Evolutionary conservation across 352 stramenopile species (phyloP), one percentile per base, ranked within the genome.

Genomic region (Halophytophthora polymorphica): DNA sequence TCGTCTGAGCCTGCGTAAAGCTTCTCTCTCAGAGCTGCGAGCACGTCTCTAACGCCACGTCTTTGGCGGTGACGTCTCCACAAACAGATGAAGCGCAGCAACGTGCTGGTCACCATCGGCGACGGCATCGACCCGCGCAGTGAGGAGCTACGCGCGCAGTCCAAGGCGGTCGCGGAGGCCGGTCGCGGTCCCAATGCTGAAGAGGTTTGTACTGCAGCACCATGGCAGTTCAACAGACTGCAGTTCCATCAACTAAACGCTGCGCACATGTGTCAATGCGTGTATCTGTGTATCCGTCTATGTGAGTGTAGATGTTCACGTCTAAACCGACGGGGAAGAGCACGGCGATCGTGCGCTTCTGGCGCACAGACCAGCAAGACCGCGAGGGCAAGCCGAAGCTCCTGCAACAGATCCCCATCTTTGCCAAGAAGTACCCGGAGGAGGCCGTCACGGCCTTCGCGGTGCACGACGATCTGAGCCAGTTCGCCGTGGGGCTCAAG

Each of bases 301-400:
- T 21, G n/a, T 61, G 58, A 17, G 0, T 56, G 21, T 44, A 90
- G 72, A 69, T 90, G 53, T 92, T 86, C 48, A 67, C 76, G 47
- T 63, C 69, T 40, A 86, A 87, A 50, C 73, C 70, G 31, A 68
- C 73, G n/a, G 74, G 74, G 5, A 82, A 86, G 33, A 85, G 50
- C 45, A 91, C 80, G 13, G 84, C 84, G 3, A 63, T 92, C 19
- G 83, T 92, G 48, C 84, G 84, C 25, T 80, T 95, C 48, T 95
- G 84, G 84, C 81, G 84, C n/a, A 95, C 81, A 40, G 84, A 95
- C 58, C 83, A 90, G 56, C 84, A 95, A 48, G 84, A 95, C 46
- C 63, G 84, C 69, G 84, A 95, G 51, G 84, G 84, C 14, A 83
- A 84, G 25, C 84, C 83, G 5, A 95, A 93, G 58, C 56, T 93